A percentile compares a stretch with the other conserved stretches of the same genome.
Conservation (phyloP, 208 protist genomes). For the Wallacemonas collosoma region DNA sequence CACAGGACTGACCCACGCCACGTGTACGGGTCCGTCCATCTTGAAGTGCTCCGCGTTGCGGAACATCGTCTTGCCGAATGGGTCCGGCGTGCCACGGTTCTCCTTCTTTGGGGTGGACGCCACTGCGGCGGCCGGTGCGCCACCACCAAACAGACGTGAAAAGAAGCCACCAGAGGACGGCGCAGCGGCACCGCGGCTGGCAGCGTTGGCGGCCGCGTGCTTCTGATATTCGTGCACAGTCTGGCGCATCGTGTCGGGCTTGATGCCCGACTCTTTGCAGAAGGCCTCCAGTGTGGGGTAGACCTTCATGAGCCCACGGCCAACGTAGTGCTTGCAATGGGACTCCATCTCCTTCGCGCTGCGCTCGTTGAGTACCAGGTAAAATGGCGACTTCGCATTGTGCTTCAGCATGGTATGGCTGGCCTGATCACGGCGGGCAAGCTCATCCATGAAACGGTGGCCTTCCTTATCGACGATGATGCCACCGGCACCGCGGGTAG, state of each 20-base stretch:
- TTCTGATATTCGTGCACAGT: constrained; percentile 61
- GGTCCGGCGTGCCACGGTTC: constrained; percentile 36
- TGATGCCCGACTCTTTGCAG: constrained; percentile 48
- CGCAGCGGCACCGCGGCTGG: constrained; percentile 16
- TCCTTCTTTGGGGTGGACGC: not conserved
- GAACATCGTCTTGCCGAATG: constrained; percentile 88
- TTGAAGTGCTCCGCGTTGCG: constrained; percentile 54
- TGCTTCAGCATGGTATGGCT: constrained; percentile 66
- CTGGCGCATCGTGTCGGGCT: constrained; percentile 25
- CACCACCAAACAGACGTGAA: constrained; percentile 28
- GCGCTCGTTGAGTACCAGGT: constrained; percentile 61
- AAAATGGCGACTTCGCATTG: constrained; percentile 49
- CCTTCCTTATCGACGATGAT: constrained; percentile 70
- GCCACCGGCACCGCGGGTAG: constrained; percentile 91
- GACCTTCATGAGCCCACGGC: constrained; percentile 72
- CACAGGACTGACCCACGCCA: constrained; percentile 85
- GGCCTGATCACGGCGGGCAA: constrained; percentile 90
- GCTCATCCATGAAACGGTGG: constrained; percentile 93
- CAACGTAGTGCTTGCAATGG: constrained; percentile 82
- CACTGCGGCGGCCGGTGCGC: constrained; percentile 1
- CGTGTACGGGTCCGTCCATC: constrained; percentile 58
- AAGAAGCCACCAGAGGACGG: constrained; percentile 21
- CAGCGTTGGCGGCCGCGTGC: constrained; percentile 30
- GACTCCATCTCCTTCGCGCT: constrained; percentile 67
- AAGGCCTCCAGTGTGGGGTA: constrained; percentile 46